Evolutionary conservation across 129 eudicot species (phyloP).

Genomic region (Arctium lappa): DNA sequence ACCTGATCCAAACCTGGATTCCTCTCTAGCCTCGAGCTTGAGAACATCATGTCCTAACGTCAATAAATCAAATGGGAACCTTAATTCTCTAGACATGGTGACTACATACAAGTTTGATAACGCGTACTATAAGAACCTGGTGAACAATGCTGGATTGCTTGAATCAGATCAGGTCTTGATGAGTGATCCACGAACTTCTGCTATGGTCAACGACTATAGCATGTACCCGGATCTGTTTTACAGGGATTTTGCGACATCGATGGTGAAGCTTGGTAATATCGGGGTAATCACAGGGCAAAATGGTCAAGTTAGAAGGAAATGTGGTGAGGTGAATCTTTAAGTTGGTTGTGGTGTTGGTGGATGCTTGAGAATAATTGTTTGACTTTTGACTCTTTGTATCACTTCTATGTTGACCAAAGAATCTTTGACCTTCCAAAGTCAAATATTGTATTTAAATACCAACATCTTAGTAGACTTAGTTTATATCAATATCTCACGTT

Average conservation of each 20-base stretch:
- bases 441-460: background rate
- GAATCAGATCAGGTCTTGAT: conserved; percentile 79
- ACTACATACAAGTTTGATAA: conserved; percentile 54
- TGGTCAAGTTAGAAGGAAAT: conserved; percentile 70
- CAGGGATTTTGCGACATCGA: conserved; percentile 67
- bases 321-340: conserved; percentile 47
- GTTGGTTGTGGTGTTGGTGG: conserved; percentile 11
- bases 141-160: conserved; percentile 63
- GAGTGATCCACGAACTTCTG: conserved; percentile 46
- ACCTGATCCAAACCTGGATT: conserved; percentile 62
- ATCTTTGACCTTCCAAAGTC: background rate
- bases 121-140: conserved; percentile 54
- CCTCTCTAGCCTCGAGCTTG: conserved; percentile 48
- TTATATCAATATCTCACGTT: background rate
- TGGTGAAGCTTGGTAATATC: conserved; percentile 61
- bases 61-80: conserved; percentile 53
- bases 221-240: conserved; percentile 41
- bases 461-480: background rate
- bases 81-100: conserved; percentile 51
- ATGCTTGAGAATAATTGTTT: conserved; percentile 21
- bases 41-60: conserved; percentile 56
- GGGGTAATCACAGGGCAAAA: conserved; percentile 59
- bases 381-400: conserved; percentile 22
- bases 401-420: conserved; percentile 10
- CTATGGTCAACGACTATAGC: conserved; percentile 54